These are phyloP conservation scores for Colletotrichum lentis DNA, from an alignment of 2,329 filamentous ascomycete species.

Conservation along the genomic window DNA sequence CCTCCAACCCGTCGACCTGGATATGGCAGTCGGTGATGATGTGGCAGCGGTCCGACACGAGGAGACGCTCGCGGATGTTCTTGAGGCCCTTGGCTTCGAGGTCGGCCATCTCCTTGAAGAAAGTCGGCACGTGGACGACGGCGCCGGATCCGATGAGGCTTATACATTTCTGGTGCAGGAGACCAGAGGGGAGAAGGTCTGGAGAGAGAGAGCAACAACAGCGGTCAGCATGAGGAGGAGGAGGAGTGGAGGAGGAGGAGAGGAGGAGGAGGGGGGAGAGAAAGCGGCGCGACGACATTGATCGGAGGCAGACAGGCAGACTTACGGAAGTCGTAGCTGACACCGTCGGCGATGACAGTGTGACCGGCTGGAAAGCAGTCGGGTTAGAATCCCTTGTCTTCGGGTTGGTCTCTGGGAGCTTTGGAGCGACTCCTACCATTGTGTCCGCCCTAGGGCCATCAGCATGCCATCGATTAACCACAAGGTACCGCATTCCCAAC, in stretches of 20 bases:
- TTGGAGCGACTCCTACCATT: slow-evolving; percentile 43
- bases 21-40: slow-evolving; percentile 72
- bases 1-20: slow-evolving; percentile 74
- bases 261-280: slow-evolving; percentile 15
- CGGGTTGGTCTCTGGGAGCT: slow-evolving; percentile 29
- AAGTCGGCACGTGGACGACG: slow-evolving; percentile 68
- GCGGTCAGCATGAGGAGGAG: slow-evolving; percentile 39
- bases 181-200: slow-evolving; percentile 71
- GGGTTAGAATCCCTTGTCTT: slow-evolving; percentile 30
- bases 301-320: slow-evolving; percentile 12
- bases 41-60: slow-evolving; percentile 70
- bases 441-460: slow-evolving; percentile 43
- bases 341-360: slow-evolving; percentile 37
- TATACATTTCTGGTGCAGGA: slow-evolving; percentile 73
- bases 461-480: slow-evolving; percentile 37
- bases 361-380: slow-evolving; percentile 33
- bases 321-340: slow-evolving; percentile 40
- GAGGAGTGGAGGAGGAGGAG: neutral
- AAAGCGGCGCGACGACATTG: neutral
- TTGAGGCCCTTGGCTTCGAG: slow-evolving; percentile 51
- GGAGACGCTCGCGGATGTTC: slow-evolving; percentile 58
- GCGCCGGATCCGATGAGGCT: slow-evolving; percentile 78
- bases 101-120: slow-evolving; percentile 53
- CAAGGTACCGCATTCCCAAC: slow-evolving; percentile 32
- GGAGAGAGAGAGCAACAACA: slow-evolving; percentile 48